Percentiles rank a stretch among this genome's conserved stretches.
These are phyloP conservation scores for Aspergillus novoparasiticus DNA, from an alignment of 2,329 filamentous ascomycete genomes.

Conservation along the genomic window DNA sequence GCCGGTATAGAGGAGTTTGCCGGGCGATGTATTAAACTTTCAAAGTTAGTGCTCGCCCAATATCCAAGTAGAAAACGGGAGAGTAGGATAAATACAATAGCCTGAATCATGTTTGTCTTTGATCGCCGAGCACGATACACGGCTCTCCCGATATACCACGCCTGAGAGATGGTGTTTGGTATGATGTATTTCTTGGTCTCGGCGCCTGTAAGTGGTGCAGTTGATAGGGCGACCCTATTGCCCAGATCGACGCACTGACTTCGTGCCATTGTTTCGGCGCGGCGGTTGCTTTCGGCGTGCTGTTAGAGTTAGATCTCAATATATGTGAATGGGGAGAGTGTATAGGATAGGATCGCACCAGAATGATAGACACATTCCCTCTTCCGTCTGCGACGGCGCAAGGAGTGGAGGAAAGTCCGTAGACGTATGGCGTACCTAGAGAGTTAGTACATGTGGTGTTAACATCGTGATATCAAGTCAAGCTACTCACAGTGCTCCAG, in stretches of 20 bases:
- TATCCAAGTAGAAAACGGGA: neutral
- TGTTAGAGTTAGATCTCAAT: neutral
- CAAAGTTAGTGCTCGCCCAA: neutral
- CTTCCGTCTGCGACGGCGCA: slow-evolving; percentile 45
- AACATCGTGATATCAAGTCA: too few species aligned
- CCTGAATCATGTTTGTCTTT: slow-evolving; percentile 41
- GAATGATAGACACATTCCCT: slow-evolving; percentile 39
- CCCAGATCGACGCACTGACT: slow-evolving; percentile 31
- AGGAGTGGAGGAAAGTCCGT: slow-evolving; percentile 16
- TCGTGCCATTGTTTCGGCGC: slow-evolving; percentile 29
- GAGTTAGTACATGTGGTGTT: neutral
- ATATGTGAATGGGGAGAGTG: neutral
- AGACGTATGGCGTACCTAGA: neutral
- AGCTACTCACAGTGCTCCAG: slow-evolving; percentile 20
- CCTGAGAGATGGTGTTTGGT: slow-evolving; percentile 33
- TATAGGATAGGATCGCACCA: neutral
- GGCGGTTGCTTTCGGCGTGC: slow-evolving; percentile 27
- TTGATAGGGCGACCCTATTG: slow-evolving; percentile 23
- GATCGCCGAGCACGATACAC: slow-evolving; percentile 27
- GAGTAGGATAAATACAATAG: slow-evolving; percentile 39
- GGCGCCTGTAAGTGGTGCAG: slow-evolving; percentile 24
- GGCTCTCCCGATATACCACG: slow-evolving; percentile 35
- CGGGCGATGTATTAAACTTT: slow-evolving; percentile 32
- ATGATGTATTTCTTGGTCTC: slow-evolving; percentile 29
- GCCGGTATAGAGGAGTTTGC: slow-evolving; percentile 47